These are phyloP conservation scores for Neurospora sp. DNA, from an alignment of 495 filamentous ascomycete species.

Conservation along the genomic window DNA sequence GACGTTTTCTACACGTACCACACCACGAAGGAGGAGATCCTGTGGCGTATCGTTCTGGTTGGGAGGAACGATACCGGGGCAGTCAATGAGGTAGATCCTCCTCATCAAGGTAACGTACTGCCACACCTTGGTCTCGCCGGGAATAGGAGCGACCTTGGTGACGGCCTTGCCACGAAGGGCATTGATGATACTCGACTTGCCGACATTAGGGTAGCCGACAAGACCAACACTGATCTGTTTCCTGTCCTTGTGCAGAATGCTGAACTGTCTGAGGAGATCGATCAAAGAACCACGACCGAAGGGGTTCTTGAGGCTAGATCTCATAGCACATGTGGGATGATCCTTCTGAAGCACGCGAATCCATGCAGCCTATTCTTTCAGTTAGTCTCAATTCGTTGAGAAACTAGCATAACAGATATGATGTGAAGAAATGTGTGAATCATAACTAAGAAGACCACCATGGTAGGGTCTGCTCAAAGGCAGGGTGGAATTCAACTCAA, in stretches of 20 bases:
- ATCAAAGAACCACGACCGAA: conserved; percentile 57
- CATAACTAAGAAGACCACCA: conserved; percentile 96
- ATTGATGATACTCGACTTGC: conserved; percentile 91
- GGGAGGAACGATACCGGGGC: conserved; percentile 90
- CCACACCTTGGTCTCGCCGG: conserved; percentile 88
- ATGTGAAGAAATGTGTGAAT: conserved; percentile 68
- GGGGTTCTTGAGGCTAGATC: conserved; percentile 83
- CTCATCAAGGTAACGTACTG: conserved; percentile 90
- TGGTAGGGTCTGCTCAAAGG: conserved; percentile 9
- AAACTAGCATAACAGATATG: conserved; percentile 1
- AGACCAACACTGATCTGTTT: conserved; percentile 89
- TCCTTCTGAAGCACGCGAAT: conserved; percentile 42
- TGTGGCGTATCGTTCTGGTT: conserved; percentile 70
- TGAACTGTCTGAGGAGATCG: conserved; percentile 84
- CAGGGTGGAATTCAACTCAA: conserved; percentile 75
- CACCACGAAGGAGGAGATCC: conserved; percentile 86
- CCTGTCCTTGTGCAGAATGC: conserved; percentile 74
- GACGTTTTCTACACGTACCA: conserved; percentile 89
- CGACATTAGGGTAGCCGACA: conserved; percentile 65
- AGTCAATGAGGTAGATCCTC: conserved; percentile 93
- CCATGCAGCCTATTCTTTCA: conserved; percentile 18
- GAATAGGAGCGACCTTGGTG: conserved; percentile 89
- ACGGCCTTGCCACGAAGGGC: conserved; percentile 87
- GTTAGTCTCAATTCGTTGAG: conserved; percentile 10
- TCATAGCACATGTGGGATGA: conserved; percentile 87